Base-by-base conservation (phyloP, 2,329 filamentous ascomycete species). In the Hypoxylon sp. region DNA sequence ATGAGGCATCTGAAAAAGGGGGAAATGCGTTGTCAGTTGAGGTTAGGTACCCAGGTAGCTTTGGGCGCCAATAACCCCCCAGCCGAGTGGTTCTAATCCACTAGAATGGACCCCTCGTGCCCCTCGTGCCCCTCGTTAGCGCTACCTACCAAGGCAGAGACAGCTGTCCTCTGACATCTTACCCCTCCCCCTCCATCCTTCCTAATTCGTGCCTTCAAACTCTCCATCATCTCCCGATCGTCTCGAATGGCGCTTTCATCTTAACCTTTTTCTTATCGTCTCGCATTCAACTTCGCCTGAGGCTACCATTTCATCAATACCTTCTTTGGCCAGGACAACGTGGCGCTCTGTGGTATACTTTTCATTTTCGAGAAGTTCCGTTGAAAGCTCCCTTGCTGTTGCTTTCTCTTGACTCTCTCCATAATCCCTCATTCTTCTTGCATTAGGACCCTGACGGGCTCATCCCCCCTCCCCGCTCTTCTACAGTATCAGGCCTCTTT, bases 41-140 rank as follows among this genome's bases (percentile, higher is more conserved):
- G 28, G 28, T 30, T 30, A 30, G 32, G 10, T 51, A 10, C 21
- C 64, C 51, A 43, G 63, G 67, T 67, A 57, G 34, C 60, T 60
- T 70, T 70, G 65, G 68, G 68, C 68, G 68, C 58, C 68, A 68
- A 70, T 55, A 49, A 34, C n/a, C 46, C 50, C 38, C 55, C 55
- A 32, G 41, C 32, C 61, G 57, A 51, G 58, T 55, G 45, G 14
- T 19, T 17, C 21, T 38, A 60, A 51, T 21, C 60, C 57, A 53
- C 48, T 67, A 62, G 61, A 51, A 52, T 30, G 13, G 36, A 43
- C 49, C 57, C 34, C 53, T 60, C 49, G 36, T 41, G 4, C 13
- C 34, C 34, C 34, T 36, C 34, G 32, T 5, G 41, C 48, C 57
- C 38, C 58, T 60, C 51, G 21, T 46, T 43, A 45, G 28, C 41